phyloP scores from a whole-genome alignment of 139 green algal species.

The Gonium pectorale region DNA sequence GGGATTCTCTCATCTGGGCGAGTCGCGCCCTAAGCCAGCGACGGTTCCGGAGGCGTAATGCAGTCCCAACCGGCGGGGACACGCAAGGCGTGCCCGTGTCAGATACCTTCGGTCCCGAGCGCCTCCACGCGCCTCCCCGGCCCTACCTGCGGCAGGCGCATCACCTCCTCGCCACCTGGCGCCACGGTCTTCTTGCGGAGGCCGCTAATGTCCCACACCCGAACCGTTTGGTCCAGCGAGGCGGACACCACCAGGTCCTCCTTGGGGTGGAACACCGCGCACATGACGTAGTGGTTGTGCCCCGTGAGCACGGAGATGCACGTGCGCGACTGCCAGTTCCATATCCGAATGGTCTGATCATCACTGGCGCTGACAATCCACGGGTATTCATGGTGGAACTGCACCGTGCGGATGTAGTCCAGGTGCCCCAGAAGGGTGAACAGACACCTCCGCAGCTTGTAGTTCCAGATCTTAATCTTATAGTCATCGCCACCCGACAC shows the following conservation, averaged over 20 bases:
- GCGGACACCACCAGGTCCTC: constrained; percentile 95
- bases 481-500: constrained; percentile 92
- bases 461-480: constrained; percentile 99
- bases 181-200: constrained; percentile 96
- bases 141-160: constrained; percentile 84
- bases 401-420: constrained; percentile 99
- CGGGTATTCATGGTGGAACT: constrained; percentile 95
- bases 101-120: too few species aligned
- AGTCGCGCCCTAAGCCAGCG: too few species aligned
- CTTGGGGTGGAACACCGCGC: constrained; percentile 97
- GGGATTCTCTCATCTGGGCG: too few species aligned
- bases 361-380: constrained; percentile 98
- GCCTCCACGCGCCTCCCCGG: background rate
- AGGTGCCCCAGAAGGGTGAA: constrained; percentile 99
- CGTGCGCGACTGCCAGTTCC: constrained; percentile 98
- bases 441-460: constrained; percentile 97
- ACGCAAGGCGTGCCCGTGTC: too few species aligned
- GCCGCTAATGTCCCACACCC: constrained; percentile 98
- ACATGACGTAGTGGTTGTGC: constrained; percentile 99
- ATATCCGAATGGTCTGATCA: constrained; percentile 99
- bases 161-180: constrained; percentile 85
- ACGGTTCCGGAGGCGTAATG: too few species aligned
- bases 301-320: constrained; percentile 98
- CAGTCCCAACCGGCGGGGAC: too few species aligned
- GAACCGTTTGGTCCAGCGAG: constrained; percentile 96